Evolutionary conservation across 768 basidiomycete species (phyloP).

Genomic region (Mycena belliarum): DNA sequence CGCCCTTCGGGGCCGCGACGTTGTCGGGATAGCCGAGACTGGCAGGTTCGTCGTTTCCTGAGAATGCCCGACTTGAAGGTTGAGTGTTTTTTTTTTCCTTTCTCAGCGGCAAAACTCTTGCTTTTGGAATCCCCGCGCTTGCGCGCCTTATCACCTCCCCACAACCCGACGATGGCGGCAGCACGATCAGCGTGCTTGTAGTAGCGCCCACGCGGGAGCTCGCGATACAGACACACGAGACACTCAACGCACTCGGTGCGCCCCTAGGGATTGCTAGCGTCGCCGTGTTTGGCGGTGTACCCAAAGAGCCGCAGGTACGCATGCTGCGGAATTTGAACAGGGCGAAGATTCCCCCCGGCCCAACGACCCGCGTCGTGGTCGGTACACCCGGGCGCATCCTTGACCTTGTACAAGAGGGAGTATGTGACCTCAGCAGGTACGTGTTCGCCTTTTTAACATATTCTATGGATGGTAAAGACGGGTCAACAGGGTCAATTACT

Average conservation of each 20-base stretch:
- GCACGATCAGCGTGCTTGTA: constrained; percentile 67
- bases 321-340: constrained; percentile 59
- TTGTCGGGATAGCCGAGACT: constrained; percentile 96
- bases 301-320: constrained; percentile 79
- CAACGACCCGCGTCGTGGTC: constrained; percentile 76
- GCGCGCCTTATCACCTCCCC: constrained; percentile 55
- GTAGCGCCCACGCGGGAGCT: constrained; percentile 96
- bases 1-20: constrained; percentile 77
- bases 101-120: constrained; percentile 88
- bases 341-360: constrained; percentile 46
- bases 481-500: constrained; percentile 72
- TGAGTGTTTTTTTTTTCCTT: constrained; percentile 9
- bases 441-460: constrained; percentile 29
- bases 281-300: constrained; percentile 93
- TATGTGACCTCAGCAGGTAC: constrained; percentile 76
- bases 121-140: constrained; percentile 92
- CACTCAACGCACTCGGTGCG: constrained; percentile 70
- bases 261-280: constrained; percentile 78
- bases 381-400: constrained; percentile 94
- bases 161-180: constrained; percentile 30
- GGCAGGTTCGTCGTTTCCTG: constrained; percentile 56
- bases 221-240: constrained; percentile 92
- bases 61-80: background rate
- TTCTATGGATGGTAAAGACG: background rate
- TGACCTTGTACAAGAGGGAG: constrained; percentile 88